Evolutionary conservation across 2,329 filamentous ascomycete species (phyloP), one percentile per base, ranked within the genome.

Genomic region (Orbilia javanica): DNA sequence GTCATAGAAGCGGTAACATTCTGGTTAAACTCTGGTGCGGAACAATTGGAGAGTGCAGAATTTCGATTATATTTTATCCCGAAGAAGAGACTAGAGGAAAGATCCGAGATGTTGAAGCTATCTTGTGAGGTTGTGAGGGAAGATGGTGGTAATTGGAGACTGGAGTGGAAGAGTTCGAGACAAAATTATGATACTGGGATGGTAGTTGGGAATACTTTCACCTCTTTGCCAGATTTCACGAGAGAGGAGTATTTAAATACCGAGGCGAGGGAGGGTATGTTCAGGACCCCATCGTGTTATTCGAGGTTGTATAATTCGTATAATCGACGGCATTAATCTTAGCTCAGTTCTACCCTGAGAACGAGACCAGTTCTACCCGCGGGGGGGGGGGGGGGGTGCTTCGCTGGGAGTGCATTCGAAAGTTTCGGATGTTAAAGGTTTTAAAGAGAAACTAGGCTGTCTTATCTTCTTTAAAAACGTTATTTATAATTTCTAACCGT

Each of bases 31-130:
- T 31, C 39, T 15, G 62, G 62, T n/a, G 13, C 53, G 27, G 20
- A 66, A 10, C 18, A 25, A 0, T 34, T 66, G 44, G 62, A 66
- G 18, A 39, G 22, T 29, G 46, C 42, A 11, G 34, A 50, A 10
- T 66, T 66, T 39, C 15, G 29, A 36, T 11, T 57, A 2, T 57
- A 36, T 36, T 57, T 36, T 36, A 57, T 57, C 11, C 29, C 52
- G 15, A 57, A 57, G 29, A 36, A 36, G 13, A 36, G 8, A 27
- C 13, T 36, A 18, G n/a, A 22, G 0, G 13, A 18, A 20, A 22
- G 13, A 4, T 7, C 22, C 36, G 52, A 57, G 29, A 57, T 36
- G 29, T 13, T 57, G 29, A 31, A 57, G 27, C 13, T 57, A 15
- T 57, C 6, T 18, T 36, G 52, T 57, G 18, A 36, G 11, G 52